Base-by-base conservation (phyloP, 164 flowering plant species). In the Buxus sempervirens region DNA sequence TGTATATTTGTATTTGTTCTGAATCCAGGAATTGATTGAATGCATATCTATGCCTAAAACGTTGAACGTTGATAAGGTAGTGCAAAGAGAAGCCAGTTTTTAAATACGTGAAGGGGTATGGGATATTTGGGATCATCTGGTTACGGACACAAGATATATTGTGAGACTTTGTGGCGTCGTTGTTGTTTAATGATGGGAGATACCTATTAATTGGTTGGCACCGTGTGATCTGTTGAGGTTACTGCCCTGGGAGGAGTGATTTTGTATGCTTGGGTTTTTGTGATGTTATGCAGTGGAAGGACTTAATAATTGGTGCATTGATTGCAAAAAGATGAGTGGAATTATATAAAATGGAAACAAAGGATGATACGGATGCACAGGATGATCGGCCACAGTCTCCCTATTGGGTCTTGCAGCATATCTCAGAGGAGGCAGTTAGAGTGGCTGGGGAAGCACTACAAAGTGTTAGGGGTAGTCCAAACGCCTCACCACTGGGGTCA, bases 351-450 rank as follows among this genome's bases (percentile, higher is more conserved):
- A 80, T 77, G 83, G 80, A 75, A 15, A 51, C 45, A 27, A 80
- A 70, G 41, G 81, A 67, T 65, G 84, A 76, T 49, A 75, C 16
- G 0, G 82, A 75, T 62, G 62, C 28, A 16, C 71, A 54, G 5
- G 82, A 76, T 51, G 84, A 81, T 22, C 56, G 21, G 60, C 75
- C 86, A 20, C 18, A 82, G 20, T 80, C 89, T 5, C 86, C 84
- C 0, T 72, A 71, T 63, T 42, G 55, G 78, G 81, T 71, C 16
- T 67, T 79, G 36, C 82, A 83, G 54, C 84, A 82, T 0, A 9
- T 83, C 0, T 82, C 87, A 0, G 84, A 56, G 70, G 88, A 79
- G 73, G 85, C 78, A 15, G 71, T 84, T 66, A 82, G 75, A 73
- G 81, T 75, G 54, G 81, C 82, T 16, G 77, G 82, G 13, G 88